Evolutionary conservation across 73 alveolate species (phyloP).

Genomic region (Paramecium bursaria): DNA sequence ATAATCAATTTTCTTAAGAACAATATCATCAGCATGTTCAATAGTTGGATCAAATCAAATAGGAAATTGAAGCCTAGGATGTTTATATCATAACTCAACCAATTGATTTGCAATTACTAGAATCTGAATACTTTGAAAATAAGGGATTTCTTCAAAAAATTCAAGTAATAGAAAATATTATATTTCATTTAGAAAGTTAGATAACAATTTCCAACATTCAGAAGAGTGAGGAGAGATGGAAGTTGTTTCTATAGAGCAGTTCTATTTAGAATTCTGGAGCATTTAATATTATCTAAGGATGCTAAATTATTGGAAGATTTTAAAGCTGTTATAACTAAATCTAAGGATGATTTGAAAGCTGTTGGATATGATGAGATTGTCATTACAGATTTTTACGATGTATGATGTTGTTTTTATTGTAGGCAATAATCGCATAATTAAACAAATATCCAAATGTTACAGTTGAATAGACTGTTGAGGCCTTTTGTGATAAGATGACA

Average conservation of each 20-base stretch:
- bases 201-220: conserved; percentile 53
- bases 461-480: conserved; percentile 31
- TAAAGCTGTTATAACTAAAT: conserved; percentile 61
- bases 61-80: conserved; percentile 62
- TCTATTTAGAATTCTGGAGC: conserved; percentile 81
- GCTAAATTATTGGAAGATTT: conserved; percentile 40
- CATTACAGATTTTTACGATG: conserved; percentile 84
- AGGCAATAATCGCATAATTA: conserved; percentile 28
- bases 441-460: conserved; percentile 58
- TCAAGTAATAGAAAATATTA: conserved; percentile 13
- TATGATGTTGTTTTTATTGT: not conserved
- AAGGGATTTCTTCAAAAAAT: conserved; percentile 54
- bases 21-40: conserved; percentile 32
- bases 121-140: conserved; percentile 64
- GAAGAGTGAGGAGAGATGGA: conserved; percentile 89
- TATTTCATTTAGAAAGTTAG: conserved; percentile 36
- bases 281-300: conserved; percentile 63
- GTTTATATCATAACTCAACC: conserved; percentile 55
- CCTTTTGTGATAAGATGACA: conserved; percentile 73
- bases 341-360: conserved; percentile 73
- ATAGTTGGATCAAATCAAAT: conserved; percentile 61
- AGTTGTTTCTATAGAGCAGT: conserved; percentile 89
- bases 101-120: conserved; percentile 38
- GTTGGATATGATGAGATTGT: conserved; percentile 85
- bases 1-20: not conserved